A percentile compares a stretch with the other conserved stretches of the same genome.
Evolutionary conservation across 495 filamentous ascomycete genomes (phyloP).

Genomic region (Bacidia gigantensis): DNA sequence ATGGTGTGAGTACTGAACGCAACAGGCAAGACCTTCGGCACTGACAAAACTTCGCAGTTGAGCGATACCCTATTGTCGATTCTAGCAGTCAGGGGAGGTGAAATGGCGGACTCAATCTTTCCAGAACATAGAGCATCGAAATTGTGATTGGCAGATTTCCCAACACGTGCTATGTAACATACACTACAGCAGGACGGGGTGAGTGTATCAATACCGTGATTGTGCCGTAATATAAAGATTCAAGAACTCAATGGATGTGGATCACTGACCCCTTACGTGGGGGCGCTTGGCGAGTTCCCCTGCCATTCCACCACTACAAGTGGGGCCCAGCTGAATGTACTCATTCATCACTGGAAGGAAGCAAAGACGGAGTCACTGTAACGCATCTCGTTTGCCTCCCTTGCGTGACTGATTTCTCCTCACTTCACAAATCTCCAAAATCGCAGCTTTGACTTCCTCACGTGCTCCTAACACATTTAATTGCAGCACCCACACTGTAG

Average conservation of each 20-base stretch:
- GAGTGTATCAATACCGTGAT: neutral
- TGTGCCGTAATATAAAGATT: neutral
- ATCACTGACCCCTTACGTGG: neutral
- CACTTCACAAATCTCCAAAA: neutral
- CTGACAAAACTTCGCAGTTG: slow-evolving; percentile 28
- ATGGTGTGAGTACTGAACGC: slow-evolving; percentile 51
- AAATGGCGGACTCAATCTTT: slow-evolving; percentile 67
- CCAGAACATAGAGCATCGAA: neutral
- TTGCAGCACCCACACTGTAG: neutral
- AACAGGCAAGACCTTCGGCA: neutral
- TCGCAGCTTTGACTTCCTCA: neutral
- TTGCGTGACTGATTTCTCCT: too few relatives aligned
- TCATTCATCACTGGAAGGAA: too few relatives aligned
- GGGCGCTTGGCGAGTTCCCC: neutral
- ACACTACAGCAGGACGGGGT: neutral
- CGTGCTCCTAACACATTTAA: neutral
- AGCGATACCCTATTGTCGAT: slow-evolving; percentile 72
- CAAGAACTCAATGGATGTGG: neutral
- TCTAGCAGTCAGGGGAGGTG: slow-evolving; percentile 57
- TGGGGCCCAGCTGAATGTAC: too few relatives aligned
- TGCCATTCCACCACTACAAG: too few relatives aligned
- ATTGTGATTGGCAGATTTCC: neutral
- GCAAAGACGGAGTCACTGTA: too few relatives aligned
- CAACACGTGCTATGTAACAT: neutral
- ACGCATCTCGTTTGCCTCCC: too few relatives aligned